Evolutionary conservation across 148 eudicot genomes (phyloP), one percentile per base, ranked within the genome.

Genomic region (Cornus suecica): DNA sequence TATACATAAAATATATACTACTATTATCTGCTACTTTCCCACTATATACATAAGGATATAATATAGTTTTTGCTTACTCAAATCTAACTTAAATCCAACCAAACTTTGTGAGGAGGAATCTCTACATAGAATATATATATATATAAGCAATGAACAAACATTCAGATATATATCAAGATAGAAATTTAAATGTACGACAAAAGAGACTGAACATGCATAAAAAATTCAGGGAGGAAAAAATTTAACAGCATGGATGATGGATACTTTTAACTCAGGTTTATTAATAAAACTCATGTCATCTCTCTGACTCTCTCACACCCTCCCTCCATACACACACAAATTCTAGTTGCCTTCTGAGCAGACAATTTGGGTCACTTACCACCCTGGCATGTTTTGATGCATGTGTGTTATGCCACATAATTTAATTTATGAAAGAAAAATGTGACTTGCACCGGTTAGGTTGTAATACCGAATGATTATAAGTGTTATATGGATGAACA

Each of bases 101-200:
- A 67, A 51, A 75, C 64, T 74, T 65, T 63, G 20, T 65, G 45
- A 42, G 26, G 71, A 74, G 30, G 71, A 13, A 69, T 76, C 25
- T 41, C 9, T 68, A 75, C 9, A 69, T 5, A n/a, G n/a, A n/a
- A n/a, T n/a, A n/a, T n/a, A n/a, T n/a, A n/a, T n/a, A n/a, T n/a
- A n/a, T 9, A 45, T 8, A 1, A 45, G 14, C 51, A 45, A 45
- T 8, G 51, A 45, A 45, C 5, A 37, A 77, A 62, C 68, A 30
- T 69, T 67, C 74, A 60, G n/a, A 77, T 56, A n/a, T 15, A 77
- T 56, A n/a, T 15, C 37, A 61, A 41, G 61, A 77, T 41, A 42
- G 52, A 23, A 77, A 27, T 58, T 18, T 10, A 37, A 26, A 56
- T 41, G 61, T 34, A 77, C 41, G 22, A 61, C 25, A 24, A 27